Evolutionary conservation across 2,329 filamentous ascomycete species (phyloP).

Genomic region (Paramyrothecium sp.): DNA sequence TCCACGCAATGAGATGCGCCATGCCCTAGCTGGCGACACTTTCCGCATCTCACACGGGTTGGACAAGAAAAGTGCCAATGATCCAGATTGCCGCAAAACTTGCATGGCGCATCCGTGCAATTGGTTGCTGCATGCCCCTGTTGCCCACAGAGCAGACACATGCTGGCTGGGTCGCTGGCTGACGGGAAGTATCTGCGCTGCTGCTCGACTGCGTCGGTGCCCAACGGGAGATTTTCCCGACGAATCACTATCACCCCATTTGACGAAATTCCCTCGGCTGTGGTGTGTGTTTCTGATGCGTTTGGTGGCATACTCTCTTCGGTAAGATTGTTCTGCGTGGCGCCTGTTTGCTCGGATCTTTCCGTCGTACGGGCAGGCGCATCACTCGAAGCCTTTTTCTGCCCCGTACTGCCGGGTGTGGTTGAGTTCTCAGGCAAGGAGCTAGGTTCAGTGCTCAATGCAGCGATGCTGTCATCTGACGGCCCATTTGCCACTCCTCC

Average conservation of each 20-base stretch:
- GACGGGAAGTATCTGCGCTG: conserved; percentile 53
- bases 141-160: conserved; percentile 53
- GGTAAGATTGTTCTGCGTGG: neutral
- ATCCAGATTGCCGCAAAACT: conserved; percentile 40
- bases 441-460: too few species aligned
- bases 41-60: conserved; percentile 47
- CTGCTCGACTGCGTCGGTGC: conserved; percentile 33
- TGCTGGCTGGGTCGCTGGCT: conserved; percentile 35
- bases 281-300: neutral
- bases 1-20: conserved; percentile 48
- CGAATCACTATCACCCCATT: neutral
- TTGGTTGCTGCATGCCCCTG: conserved; percentile 41
- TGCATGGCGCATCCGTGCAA: conserved; percentile 48
- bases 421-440: too few species aligned
- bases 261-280: neutral
- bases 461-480: too few species aligned
- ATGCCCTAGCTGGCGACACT: conserved; percentile 66
- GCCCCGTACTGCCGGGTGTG: neutral
- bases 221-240: conserved; percentile 20
- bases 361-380: neutral
- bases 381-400: neutral
- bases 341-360: neutral
- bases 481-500: neutral
- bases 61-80: conserved; percentile 54
- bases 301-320: neutral